Evolutionary conservation across 225 moss, liverwort and hornwort species (phyloP).

Genomic region (Climacium dendroides): DNA sequence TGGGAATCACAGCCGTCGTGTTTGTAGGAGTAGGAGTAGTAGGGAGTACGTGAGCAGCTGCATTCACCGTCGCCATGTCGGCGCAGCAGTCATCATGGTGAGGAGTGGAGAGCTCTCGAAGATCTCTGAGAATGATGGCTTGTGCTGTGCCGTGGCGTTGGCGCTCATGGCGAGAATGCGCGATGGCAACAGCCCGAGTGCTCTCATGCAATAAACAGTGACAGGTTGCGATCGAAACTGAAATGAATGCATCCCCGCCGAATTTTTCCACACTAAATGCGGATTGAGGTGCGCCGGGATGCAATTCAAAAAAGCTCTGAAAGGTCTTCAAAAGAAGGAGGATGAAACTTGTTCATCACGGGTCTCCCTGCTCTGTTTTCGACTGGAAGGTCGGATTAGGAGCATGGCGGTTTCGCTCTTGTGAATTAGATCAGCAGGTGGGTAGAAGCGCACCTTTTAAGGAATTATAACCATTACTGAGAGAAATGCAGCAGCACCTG

Average conservation of each 20-base stretch:
- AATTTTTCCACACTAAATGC: not conserved
- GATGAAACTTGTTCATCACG: not conserved
- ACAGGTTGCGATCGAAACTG: not conserved
- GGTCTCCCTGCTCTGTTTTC: not conserved
- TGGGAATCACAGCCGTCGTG: not conserved
- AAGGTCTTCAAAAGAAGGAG: not conserved
- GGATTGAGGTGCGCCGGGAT: not conserved
- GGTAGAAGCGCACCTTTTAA: not conserved
- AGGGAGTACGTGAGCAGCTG: not conserved
- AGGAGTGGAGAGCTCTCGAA: not conserved
- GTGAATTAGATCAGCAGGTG: not conserved
- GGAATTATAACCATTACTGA: not conserved
- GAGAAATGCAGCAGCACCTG: not conserved
- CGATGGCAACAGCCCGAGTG: not conserved
- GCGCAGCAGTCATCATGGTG: constrained; percentile 1
- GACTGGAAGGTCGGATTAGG: not conserved
- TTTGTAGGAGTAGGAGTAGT: not conserved
- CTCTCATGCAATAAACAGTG: not conserved
- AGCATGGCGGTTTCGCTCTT: not conserved
- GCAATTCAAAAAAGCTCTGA: not conserved
- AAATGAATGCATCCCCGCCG: not conserved
- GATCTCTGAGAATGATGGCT: not conserved
- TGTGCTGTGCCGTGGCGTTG: not conserved
- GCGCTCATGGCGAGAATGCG: not conserved
- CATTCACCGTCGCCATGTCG: not conserved